Percentiles rank a stretch among this genome's conserved stretches.
These are phyloP conservation scores for Dunaliella primolecta DNA, from an alignment of 139 green algal genomes.

Conservation along the genomic window DNA sequence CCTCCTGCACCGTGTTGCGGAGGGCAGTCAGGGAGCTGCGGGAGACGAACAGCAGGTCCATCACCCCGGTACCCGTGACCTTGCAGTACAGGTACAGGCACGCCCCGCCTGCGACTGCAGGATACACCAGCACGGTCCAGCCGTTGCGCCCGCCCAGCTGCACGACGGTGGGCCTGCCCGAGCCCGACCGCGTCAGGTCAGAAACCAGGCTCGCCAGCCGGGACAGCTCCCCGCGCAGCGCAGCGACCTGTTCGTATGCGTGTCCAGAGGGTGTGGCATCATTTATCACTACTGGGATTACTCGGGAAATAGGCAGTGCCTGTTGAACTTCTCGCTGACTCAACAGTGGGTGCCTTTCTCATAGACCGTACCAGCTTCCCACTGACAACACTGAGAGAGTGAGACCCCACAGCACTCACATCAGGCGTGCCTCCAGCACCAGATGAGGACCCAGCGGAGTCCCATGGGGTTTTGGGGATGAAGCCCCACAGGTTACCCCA, in stretches of 20 bases:
- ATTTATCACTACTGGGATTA: no score
- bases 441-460: constrained; percentile 33
- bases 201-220: constrained; percentile 26
- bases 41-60: constrained; percentile 40
- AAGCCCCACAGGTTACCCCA: background rate
- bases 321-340: no score
- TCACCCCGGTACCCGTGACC: constrained; percentile 16
- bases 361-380: no score
- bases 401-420: constrained; percentile 38
- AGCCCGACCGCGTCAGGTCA: constrained; percentile 23
- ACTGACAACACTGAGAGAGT: no score
- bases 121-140: constrained; percentile 21
- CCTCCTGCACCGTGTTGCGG: constrained; percentile 22
- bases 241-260: constrained; percentile 19
- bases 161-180: constrained; percentile 9
- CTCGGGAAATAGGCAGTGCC: no score
- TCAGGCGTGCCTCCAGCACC: constrained; percentile 14
- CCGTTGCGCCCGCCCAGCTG: background rate
- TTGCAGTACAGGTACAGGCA: constrained; percentile 32
- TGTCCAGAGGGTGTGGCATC: no score
- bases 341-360: no score
- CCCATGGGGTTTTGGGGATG: constrained; percentile 14
- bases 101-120: constrained; percentile 10
- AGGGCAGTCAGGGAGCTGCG: constrained; percentile 22
- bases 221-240: constrained; percentile 36